phyloP scores from a whole-genome alignment of 2,329 filamentous ascomycete genomes.

The Aspergillus piperis region DNA sequence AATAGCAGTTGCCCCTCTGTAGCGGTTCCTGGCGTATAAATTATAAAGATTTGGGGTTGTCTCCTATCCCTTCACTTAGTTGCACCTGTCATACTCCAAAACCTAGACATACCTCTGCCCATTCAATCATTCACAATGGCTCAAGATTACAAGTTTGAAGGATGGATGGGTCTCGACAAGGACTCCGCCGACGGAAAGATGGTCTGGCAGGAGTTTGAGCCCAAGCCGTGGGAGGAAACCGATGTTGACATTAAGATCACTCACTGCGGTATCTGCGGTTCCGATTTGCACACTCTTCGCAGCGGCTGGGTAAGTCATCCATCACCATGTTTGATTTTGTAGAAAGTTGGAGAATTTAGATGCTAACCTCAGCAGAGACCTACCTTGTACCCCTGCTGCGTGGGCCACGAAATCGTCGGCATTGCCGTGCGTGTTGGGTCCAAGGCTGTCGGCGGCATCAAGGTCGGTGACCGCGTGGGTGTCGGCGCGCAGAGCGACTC shows the following conservation, averaged over 20 bases:
- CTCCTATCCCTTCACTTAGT: too few species aligned
- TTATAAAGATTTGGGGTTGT: neutral
- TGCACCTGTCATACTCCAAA: too few species aligned
- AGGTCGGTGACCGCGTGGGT: slow-evolving; percentile 45
- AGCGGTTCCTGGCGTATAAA: too few species aligned
- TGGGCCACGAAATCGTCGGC: slow-evolving; percentile 68
- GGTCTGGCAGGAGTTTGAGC: slow-evolving; percentile 59
- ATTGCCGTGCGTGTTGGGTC: slow-evolving; percentile 59
- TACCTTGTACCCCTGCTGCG: slow-evolving; percentile 49
- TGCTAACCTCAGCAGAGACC: slow-evolving; percentile 26
- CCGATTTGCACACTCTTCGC: slow-evolving; percentile 59
- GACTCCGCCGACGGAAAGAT: slow-evolving; percentile 56
- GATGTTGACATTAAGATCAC: slow-evolving; percentile 66
- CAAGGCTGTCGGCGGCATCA: slow-evolving; percentile 33
- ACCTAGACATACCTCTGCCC: too few species aligned
- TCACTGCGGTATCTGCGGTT: slow-evolving; percentile 67
- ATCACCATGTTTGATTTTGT: too few species aligned
- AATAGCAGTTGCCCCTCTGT: neutral
- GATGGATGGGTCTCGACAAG: slow-evolving; percentile 58
- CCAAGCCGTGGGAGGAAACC: slow-evolving; percentile 66
- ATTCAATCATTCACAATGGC: slow-evolving; percentile 4
- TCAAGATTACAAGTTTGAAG: slow-evolving; percentile 55
- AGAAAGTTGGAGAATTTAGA: neutral
- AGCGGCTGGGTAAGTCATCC: slow-evolving; percentile 46
- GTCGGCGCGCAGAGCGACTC: slow-evolving; percentile 63